These are phyloP conservation scores for Reticulascus tulasneorum DNA, from an alignment of 2,329 filamentous ascomycete genomes.

Conservation along the genomic window DNA sequence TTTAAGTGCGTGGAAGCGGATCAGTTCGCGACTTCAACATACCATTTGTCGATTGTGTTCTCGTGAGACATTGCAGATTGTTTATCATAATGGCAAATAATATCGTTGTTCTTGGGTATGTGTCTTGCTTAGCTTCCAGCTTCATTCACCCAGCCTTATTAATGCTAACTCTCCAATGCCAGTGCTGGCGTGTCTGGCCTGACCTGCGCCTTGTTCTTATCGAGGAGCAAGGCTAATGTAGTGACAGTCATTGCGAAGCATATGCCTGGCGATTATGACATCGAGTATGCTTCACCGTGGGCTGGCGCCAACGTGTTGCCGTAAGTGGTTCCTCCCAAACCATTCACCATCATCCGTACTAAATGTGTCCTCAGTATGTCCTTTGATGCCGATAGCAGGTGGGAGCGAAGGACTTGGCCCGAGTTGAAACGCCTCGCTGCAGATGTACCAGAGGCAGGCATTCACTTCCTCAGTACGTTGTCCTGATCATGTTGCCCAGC, in stretches of 20 bases:
- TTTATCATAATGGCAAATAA: slow-evolving; percentile 46
- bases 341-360: background rate
- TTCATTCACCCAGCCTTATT: background rate
- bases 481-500: slow-evolving; percentile 28
- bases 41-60: too few species aligned
- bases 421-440: slow-evolving; percentile 50
- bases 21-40: too few species aligned
- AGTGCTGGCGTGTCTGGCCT: slow-evolving; percentile 49
- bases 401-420: slow-evolving; percentile 57
- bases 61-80: too few species aligned
- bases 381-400: slow-evolving; percentile 31
- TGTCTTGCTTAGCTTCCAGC: background rate
- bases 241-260: slow-evolving; percentile 58
- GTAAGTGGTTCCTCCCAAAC: slow-evolving; percentile 35
- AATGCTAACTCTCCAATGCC: slow-evolving; percentile 4
- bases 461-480: slow-evolving; percentile 62
- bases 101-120: slow-evolving; percentile 35
- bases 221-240: slow-evolving; percentile 37
- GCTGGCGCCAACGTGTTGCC: slow-evolving; percentile 72
- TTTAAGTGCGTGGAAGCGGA: too few species aligned
- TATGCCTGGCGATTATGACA: slow-evolving; percentile 82
- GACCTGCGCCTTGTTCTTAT: slow-evolving; percentile 45
- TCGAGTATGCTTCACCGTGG: slow-evolving; percentile 80
- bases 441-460: slow-evolving; percentile 65
- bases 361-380: slow-evolving; percentile 25